phyloP scores from a whole-genome alignment of 805 yeast genomes.

The Maudiozyma turicensis region DNA sequence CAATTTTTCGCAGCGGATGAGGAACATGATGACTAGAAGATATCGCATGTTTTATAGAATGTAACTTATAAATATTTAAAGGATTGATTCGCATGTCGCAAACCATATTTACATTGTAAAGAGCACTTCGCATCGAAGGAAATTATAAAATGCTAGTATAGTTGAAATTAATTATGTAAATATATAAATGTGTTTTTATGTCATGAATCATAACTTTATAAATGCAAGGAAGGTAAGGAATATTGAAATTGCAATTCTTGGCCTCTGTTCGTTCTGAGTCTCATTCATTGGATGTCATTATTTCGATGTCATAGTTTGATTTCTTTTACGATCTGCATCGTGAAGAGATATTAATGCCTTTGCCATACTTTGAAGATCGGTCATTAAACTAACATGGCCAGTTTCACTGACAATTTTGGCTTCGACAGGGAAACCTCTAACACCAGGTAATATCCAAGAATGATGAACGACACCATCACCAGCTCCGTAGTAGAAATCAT shows the following conservation, averaged over 20 bases:
- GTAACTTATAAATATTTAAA: too few species aligned
- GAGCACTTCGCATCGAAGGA: too few species aligned
- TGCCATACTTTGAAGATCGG: conserved; percentile 65
- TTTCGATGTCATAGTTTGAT: background rate
- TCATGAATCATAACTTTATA: too few species aligned
- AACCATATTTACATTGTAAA: too few species aligned
- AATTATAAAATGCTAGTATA: too few species aligned
- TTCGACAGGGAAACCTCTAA: conserved; percentile 59
- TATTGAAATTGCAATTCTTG: too few species aligned
- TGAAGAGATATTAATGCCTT: conserved; percentile 56
- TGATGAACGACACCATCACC: conserved; percentile 93
- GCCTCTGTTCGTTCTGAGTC: too few species aligned
- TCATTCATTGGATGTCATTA: too few species aligned
- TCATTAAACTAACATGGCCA: conserved; percentile 75
- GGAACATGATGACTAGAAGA: background rate
- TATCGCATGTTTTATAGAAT: background rate
- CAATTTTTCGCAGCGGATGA: conserved; percentile 38
- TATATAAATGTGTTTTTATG: too few species aligned
- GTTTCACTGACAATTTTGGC: conserved; percentile 53
- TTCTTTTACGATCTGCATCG: conserved; percentile 39
- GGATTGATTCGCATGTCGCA: too few species aligned
- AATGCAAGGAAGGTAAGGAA: too few species aligned
- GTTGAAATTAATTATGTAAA: too few species aligned
- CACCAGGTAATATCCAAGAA: conserved; percentile 72
- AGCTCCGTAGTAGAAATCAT: conserved; percentile 71